These are phyloP conservation scores for Citrus inodora DNA, from an alignment of 345 rosid genomes.

Conservation along the genomic window DNA sequence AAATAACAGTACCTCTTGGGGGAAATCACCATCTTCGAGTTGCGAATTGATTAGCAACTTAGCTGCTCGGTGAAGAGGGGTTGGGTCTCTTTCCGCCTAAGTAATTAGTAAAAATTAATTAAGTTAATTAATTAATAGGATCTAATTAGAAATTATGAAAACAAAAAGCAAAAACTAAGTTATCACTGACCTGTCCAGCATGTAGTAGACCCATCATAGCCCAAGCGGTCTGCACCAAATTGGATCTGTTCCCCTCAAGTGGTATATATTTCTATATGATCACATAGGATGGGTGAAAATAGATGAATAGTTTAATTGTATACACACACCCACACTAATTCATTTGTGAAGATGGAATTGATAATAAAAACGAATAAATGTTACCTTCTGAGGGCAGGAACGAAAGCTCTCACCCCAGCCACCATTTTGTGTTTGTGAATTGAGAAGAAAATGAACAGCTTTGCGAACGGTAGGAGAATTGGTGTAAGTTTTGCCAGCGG, in stretches of 20 bases:
- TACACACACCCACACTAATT: no score
- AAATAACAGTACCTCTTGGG: constrained; percentile 38
- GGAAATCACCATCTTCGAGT: constrained; percentile 57
- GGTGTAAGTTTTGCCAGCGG: constrained; percentile 40
- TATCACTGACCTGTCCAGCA: constrained; percentile 36
- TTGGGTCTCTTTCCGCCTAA: constrained; percentile 52
- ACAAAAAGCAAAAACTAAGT: neutral
- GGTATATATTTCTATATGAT: constrained; percentile 32
- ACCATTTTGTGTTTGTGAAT: constrained; percentile 32
- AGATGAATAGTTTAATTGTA: no score
- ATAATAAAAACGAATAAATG: no score
- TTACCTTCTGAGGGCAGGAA: constrained; percentile 49
- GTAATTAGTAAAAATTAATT: neutral
- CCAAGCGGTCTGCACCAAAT: constrained; percentile 42
- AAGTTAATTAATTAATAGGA: no score
- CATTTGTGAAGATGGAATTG: no score
- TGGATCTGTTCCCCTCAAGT: constrained; percentile 40
- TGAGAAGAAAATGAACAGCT: constrained; percentile 45
- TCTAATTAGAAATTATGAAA: constrained; percentile 2
- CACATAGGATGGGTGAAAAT: no score
- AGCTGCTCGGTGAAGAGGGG: constrained; percentile 58
- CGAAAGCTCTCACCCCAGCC: constrained; percentile 67
- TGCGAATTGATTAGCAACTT: constrained; percentile 65
- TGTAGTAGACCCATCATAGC: constrained; percentile 42
- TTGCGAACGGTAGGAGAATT: constrained; percentile 31